phyloP scores from a whole-genome alignment of 768 basidiomycete genomes.

The Russula dissimulans region DNA sequence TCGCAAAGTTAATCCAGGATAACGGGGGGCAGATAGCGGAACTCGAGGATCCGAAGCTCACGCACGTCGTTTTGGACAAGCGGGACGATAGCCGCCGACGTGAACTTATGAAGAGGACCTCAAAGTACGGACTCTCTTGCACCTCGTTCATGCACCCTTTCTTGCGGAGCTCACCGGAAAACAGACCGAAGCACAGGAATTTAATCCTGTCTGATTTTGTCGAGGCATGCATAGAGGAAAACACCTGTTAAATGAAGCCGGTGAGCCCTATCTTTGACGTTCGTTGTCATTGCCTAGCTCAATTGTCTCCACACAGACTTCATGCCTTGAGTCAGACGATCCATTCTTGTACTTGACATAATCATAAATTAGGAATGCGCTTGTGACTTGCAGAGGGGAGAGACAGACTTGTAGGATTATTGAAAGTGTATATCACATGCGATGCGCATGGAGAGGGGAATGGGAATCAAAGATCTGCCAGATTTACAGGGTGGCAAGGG shows the following conservation, averaged over 20 bases:
- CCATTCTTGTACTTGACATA: too few relatives aligned
- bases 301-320: not conserved
- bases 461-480: too few relatives aligned
- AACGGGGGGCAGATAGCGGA: constrained; percentile 69
- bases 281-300: not conserved
- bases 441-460: too few relatives aligned
- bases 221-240: constrained; percentile 70
- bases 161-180: not conserved
- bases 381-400: too few relatives aligned
- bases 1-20: constrained; percentile 43
- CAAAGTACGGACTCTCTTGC: constrained; percentile 41
- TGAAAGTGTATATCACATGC: too few relatives aligned
- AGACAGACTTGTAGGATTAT: too few relatives aligned
- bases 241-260: constrained; percentile 81
- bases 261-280: constrained; percentile 31
- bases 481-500: too few relatives aligned
- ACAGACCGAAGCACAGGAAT: constrained; percentile 68
- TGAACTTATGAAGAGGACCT: constrained; percentile 61
- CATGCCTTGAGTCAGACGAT: constrained; percentile 3
- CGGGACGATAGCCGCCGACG: constrained; percentile 66
- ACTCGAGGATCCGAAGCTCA: constrained; percentile 69
- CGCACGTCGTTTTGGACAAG: constrained; percentile 80
- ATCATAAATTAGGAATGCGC: too few relatives aligned
- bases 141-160: not conserved
- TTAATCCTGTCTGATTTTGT: constrained; percentile 74